Evolutionary conservation across 192 early-diverging fungal genomes (phyloP).

Genomic region (Allomyces javanicus): DNA sequence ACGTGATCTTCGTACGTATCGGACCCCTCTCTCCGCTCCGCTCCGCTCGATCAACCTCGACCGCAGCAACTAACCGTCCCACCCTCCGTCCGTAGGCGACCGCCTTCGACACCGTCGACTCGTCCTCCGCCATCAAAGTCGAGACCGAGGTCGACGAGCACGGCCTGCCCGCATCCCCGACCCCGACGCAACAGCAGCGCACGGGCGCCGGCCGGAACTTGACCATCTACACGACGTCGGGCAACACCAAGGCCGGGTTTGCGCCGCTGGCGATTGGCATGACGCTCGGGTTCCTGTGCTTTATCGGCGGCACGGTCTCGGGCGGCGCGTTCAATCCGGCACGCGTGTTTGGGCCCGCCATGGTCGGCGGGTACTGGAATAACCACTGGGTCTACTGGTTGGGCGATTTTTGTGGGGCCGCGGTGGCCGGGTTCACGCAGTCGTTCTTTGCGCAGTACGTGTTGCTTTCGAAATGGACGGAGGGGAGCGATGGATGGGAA

Average conservation of each 20-base stretch:
- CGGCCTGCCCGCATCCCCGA: slow-evolving; percentile 3
- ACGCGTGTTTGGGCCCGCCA: slow-evolving; percentile 23
- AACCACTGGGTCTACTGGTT: slow-evolving; percentile 40
- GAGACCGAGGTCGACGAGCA: slow-evolving; percentile 2
- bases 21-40: too few species aligned
- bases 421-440: slow-evolving; percentile 28
- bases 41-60: too few species aligned
- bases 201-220: slow-evolving; percentile 22
- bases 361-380: slow-evolving; percentile 18
- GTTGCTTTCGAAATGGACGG: too few species aligned
- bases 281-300: slow-evolving; percentile 30
- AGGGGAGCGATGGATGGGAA: too few species aligned
- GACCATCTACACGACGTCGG: slow-evolving; percentile 44
- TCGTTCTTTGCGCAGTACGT: slow-evolving; percentile 23
- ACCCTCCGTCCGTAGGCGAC: slow-evolving; percentile 11
- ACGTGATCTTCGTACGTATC: slow-evolving; percentile 26
- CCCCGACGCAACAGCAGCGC: too few species aligned
- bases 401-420: slow-evolving; percentile 31
- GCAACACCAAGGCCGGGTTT: slow-evolving; percentile 43
- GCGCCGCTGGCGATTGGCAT: slow-evolving; percentile 40
- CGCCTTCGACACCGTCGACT: slow-evolving; percentile 35
- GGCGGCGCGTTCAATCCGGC: slow-evolving; percentile 44
- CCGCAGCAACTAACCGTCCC: too few species aligned
- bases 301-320: slow-evolving; percentile 32
- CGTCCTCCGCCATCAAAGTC: background rate